phyloP scores from a whole-genome alignment of 257 asterid species.

The Gardenia jasminoides region DNA sequence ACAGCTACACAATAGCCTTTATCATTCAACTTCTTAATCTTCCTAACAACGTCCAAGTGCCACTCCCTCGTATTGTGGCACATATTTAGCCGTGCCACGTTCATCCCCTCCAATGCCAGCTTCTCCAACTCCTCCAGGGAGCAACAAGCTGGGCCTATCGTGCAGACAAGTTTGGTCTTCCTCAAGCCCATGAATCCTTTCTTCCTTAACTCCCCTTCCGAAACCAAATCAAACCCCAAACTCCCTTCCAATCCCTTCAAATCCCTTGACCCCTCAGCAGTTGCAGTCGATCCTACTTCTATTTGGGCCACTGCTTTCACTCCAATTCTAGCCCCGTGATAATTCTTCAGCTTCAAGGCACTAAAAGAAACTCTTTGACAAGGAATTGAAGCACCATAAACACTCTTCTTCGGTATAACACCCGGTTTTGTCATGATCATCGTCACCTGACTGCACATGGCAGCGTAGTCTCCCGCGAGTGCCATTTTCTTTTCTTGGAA shows the following conservation, averaged over 20 bases:
- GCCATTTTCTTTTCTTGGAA: slow-evolving; percentile 40
- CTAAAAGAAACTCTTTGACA: slow-evolving; percentile 22
- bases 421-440: slow-evolving; percentile 27
- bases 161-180: slow-evolving; percentile 86
- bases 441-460: slow-evolving; percentile 32
- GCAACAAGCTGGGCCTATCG: slow-evolving; percentile 84
- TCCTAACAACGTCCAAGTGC: slow-evolving; percentile 72
- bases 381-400: slow-evolving; percentile 36
- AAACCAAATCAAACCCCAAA: slow-evolving; percentile 62
- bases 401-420: slow-evolving; percentile 30
- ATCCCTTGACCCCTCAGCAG: slow-evolving; percentile 18
- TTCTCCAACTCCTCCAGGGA: slow-evolving; percentile 62
- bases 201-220: slow-evolving; percentile 62
- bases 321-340: slow-evolving; percentile 14
- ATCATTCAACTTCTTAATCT: slow-evolving; percentile 64
- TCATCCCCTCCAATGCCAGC: slow-evolving; percentile 75
- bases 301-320: slow-evolving; percentile 53
- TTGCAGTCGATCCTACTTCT: slow-evolving; percentile 35
- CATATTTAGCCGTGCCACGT: slow-evolving; percentile 87
- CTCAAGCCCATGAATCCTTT: slow-evolving; percentile 82
- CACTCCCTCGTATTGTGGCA: slow-evolving; percentile 77
- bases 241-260: slow-evolving; percentile 34
- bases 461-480: slow-evolving; percentile 45
- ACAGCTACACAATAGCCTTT: slow-evolving; percentile 76
- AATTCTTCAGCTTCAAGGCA: slow-evolving; percentile 27